Evolutionary conservation across 805 yeast genomes (phyloP), one percentile per base, ranked within the genome.

Genomic region (Phaffomyces opuntiae): DNA sequence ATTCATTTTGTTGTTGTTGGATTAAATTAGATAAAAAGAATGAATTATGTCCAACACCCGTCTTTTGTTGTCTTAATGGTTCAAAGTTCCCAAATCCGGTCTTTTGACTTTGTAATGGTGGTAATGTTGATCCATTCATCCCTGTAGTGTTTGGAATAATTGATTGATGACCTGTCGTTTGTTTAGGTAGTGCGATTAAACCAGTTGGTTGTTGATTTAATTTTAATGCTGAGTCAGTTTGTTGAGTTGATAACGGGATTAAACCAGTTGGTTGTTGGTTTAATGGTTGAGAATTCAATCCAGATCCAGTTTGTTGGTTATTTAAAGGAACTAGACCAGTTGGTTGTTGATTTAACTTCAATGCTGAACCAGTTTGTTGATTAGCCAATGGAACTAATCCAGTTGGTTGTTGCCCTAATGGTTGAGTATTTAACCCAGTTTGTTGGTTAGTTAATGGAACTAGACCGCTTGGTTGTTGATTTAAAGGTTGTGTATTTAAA

Each of bases 1-100:
- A 16, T 19, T 29, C 39, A 9, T 44, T 43, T 27, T 36, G 36
- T 46, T 74, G 73, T 61, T 89, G 88, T 60, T 87, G 79, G 52
- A 91, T 86, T 17, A 84, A 80, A 52, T 81, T 46, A 57, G 62
- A 38, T 44, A 66, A 59, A 29, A 66, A 61, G 40, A 69, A 62
- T 44, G 66, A 67, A 52, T 69, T 69, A 38, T 67, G 67, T 9
- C 74, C 74, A 55, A 64, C 65, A 14, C 74, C 74, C 0, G 75
- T 68, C 50, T 72, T 75, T 48, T 69, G 73, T 36, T 70, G 69
- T 25, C 60, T 54, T 19, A 69, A 53, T 13, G 74, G 73, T 25
- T 53, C 57, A 34, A 56, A 45, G 21, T 45, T 45, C 14, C 47
- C 56, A 42, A 49, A 47, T 11, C 90, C 86, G 6, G 91, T 83